A percentile compares a stretch with the other conserved stretches of the same genome.
phyloP scores from a whole-genome alignment of 345 rosid species.

The Microcos paniculata region DNA sequence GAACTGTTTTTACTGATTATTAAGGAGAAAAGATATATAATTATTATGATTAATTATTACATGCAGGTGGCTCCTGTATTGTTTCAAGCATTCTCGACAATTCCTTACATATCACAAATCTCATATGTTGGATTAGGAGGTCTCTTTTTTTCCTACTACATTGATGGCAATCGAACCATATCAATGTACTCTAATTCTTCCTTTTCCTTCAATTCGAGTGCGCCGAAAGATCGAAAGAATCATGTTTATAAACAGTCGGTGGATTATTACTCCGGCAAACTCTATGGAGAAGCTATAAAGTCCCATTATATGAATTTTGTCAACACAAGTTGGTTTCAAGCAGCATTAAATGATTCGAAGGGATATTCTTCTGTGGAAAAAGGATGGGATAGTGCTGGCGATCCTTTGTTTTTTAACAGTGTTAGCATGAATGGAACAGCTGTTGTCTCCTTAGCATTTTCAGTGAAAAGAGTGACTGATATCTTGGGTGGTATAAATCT shows the following conservation, averaged over 20 bases:
- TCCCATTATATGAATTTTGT: neutral
- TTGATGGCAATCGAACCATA: constrained; percentile 28
- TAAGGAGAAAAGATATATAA: neutral
- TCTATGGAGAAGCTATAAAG: constrained; percentile 30
- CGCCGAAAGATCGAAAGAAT: neutral
- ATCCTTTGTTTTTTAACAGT: constrained; percentile 30
- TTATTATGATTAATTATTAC: neutral
- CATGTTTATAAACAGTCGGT: constrained; percentile 36
- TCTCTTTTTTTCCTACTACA: constrained; percentile 31
- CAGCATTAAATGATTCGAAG: constrained; percentile 26
- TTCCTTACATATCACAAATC: constrained; percentile 41
- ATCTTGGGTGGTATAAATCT: constrained; percentile 26
- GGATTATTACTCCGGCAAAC: constrained; percentile 32
- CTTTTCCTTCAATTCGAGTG: neutral
- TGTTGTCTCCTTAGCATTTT: constrained; percentile 39
- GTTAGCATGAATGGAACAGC: constrained; percentile 25
- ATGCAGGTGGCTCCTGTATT: constrained; percentile 44
- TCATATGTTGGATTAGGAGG: constrained; percentile 48
- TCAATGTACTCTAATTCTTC: constrained; percentile 36
- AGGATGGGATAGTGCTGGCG: constrained; percentile 29
- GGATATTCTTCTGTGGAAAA: constrained; percentile 35
- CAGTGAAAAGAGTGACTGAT: constrained; percentile 20
- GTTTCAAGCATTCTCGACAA: constrained; percentile 34
- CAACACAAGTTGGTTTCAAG: constrained; percentile 36
- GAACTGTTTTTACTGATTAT: neutral